A percentile compares a stretch with the other conserved stretches of the same genome.
Conservation (phyloP, 192 early-diverging fungal species). For the Umbelopsis vinacea region DNA sequence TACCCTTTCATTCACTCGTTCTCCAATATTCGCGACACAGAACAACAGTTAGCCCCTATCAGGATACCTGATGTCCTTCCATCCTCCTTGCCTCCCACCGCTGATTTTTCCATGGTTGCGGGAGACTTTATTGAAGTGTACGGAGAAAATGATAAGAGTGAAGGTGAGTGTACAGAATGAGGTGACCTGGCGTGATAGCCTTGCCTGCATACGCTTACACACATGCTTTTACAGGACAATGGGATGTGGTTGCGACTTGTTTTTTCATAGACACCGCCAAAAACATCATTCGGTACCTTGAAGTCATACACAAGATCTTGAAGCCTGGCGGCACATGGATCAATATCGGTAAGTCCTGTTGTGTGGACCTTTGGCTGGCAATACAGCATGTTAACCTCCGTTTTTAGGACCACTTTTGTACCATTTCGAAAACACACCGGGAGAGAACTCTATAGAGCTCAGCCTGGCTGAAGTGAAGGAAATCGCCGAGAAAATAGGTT, state of each 20-base stretch:
- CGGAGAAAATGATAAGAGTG: constrained; percentile 54
- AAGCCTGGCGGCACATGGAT: constrained; percentile 85
- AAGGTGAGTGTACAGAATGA: constrained; percentile 37
- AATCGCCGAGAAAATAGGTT: constrained; percentile 66
- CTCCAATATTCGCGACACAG: constrained; percentile 68
- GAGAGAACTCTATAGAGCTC: constrained; percentile 86
- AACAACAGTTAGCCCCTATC: constrained; percentile 70
- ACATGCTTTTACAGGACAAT: constrained; percentile 32
- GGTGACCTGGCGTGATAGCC: no score
- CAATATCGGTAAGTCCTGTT: constrained; percentile 62
- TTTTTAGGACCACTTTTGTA: constrained; percentile 83
- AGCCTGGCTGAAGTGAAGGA: constrained; percentile 81
- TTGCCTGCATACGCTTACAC: no score
- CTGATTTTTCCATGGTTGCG: constrained; percentile 95
- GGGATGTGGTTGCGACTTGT: constrained; percentile 92
- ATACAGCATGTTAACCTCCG: no score
- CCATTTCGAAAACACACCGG: constrained; percentile 89
- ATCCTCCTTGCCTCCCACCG: constrained; percentile 60
- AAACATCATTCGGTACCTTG: constrained; percentile 88
- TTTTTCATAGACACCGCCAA: constrained; percentile 99
- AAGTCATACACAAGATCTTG: constrained; percentile 76
- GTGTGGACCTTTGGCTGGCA: no score
- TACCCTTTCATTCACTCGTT: constrained; percentile 95
- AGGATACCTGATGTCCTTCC: constrained; percentile 86
- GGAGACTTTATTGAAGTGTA: constrained; percentile 98